Percentiles rank a stretch among this genome's conserved stretches.
Conservation (phyloP, 2,329 filamentous ascomycete species). For the Epichloe bromicola region DNA sequence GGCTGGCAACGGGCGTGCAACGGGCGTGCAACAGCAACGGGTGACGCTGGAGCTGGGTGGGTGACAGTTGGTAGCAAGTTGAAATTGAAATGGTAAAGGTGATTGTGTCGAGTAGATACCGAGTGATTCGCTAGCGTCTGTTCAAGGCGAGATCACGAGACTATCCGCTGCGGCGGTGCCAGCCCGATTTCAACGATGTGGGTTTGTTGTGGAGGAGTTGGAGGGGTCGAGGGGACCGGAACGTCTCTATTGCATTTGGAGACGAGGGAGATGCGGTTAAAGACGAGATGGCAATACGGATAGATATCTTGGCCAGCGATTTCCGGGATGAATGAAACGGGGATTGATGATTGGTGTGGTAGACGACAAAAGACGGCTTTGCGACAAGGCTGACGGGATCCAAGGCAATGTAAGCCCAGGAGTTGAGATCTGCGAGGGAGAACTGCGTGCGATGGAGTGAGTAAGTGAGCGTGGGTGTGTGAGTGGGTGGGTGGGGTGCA, state of each 20-base stretch:
- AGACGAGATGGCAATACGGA: background rate
- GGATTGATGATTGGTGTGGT: too few species aligned
- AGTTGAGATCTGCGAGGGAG: too few species aligned
- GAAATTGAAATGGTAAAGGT: conserved; percentile 2
- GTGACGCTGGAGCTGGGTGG: conserved; percentile 2
- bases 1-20: conserved; percentile 4
- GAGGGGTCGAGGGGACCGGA: background rate
- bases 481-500: too few species aligned
- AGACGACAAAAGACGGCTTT: too few species aligned
- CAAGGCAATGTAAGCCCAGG: too few species aligned
- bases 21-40: too few species aligned
- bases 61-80: conserved; percentile 1
- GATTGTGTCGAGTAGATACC: background rate
- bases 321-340: background rate
- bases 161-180: background rate
- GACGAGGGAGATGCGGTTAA: background rate
- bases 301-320: too few species aligned
- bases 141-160: background rate
- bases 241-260: background rate
- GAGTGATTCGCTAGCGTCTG: background rate
- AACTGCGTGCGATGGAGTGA: too few species aligned
- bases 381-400: too few species aligned
- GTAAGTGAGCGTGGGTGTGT: too few species aligned
- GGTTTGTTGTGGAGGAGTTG: conserved; percentile 3
- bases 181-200: background rate